Base-by-base conservation (phyloP, 331 rosid genomes). In the Cydonia oblonga region DNA sequence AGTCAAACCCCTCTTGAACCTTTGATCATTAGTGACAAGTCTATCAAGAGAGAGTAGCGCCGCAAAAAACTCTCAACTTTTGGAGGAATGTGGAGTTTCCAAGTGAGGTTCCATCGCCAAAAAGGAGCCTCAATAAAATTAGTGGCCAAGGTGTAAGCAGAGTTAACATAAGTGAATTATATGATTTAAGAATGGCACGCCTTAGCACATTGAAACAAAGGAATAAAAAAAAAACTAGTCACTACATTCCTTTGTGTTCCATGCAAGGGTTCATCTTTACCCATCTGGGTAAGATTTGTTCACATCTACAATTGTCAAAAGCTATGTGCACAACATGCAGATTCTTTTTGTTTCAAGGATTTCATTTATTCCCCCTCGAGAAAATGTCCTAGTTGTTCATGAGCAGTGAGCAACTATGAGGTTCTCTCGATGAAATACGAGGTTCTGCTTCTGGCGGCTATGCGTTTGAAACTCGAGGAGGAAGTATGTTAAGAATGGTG, bases 241-340 rank as follows among this genome's bases (percentile, higher is more conserved):
- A 74, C 65, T 52, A 23, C 28, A 16, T 64, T 53, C 19, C 71
- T 23, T 64, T 52, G 23, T 23, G 23, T 19, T 64, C 61, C 54
- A 16, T 33, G 65, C 40, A 74, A 74, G 66, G 78, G 71, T n/a
- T 62, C 54, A 73, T 40, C 61, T 35, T 58, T 18, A 15, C 19
- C 7, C 56, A 71, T 38, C 15, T n/a, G 67, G 75, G 59, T 52
- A 71, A 71, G 14, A 58, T 38, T 71, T 71, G 33, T 64, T 40
- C 52, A 19, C 30, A 42, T 68, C 35, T 44, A 75, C 51, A 49
- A 25, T 33, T 54, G 30, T 29, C 8, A 20, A 18, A 20, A 65
- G 22, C 56, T 70, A 26, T 32, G 68, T 67, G 78, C 82, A 72
- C 70, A 59, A 78, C 58, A 72, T 78, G 78, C 74, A 72, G 6